Base-by-base conservation (phyloP, 179 eudicot species). In the Silene noctiflora region DNA sequence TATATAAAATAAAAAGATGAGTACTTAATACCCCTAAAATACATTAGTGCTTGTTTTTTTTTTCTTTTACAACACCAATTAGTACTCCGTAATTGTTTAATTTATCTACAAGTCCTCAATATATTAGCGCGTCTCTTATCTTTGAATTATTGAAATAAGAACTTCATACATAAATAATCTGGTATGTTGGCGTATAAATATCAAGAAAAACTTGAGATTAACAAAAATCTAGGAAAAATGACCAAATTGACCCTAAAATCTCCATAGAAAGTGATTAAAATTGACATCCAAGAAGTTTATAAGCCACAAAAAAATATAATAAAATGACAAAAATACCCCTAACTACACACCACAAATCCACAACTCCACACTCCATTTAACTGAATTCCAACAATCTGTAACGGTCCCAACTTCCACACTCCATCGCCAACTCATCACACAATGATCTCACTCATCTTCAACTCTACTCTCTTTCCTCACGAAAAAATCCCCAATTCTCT, bases 401-500 rank as follows among this genome's bases (percentile, higher is more conserved):
- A 81, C 84, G 67, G 84, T 74, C 64, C 69, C 65, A 81, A 73
- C 80, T 20, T 10, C 61, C 77, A 24, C 80, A 55, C 63, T 70
- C 71, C 5, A 0, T 25, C 6, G 0, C 4, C 22, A 31, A 6
- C 8, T 42, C 21, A 4, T 17, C 55, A 17, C 53, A 35, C 55
- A 71, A 71, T 63, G 63, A 72, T 39, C 72, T 72, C 66, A 51
- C 53, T 65, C 27, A 51, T 10, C 27, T 33, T 48, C 75, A 62
- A 71, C 10, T 78, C 78, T 74, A 76, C 58, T 65, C 81, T 39
- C 74, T 77, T 14, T 75, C 82, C 75, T 24, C 72, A 42, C 69
- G 19, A 62, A 5, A 25, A 73, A 64, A 76, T 17, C 80, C 77
- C 82, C 76, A 74, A 73, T 44, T 61, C 67, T 55, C 31, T 17